phyloP scores from a whole-genome alignment of 2,329 filamentous ascomycete species.

The Kalaharituber pfeilii region DNA sequence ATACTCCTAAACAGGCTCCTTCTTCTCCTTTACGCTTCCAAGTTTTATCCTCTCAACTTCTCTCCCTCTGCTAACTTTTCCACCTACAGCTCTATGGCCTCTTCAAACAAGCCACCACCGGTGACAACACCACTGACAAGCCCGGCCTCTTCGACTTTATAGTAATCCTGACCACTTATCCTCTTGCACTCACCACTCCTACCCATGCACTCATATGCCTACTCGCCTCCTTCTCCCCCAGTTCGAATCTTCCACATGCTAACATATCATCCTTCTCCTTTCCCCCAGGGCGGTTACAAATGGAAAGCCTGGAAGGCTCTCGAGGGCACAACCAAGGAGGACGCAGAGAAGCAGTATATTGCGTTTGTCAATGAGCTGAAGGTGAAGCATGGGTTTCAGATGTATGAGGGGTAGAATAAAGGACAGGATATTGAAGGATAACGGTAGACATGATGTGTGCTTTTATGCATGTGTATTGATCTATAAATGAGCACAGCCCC shows the following conservation, averaged over 20 bases:
- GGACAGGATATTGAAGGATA: no score
- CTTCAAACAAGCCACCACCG: constrained; percentile 15
- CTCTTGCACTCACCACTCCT: background rate
- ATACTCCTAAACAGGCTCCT: no score
- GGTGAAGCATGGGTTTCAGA: background rate
- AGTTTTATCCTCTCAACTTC: no score
- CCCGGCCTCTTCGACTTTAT: constrained; percentile 13
- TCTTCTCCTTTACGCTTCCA: no score
- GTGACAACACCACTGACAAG: constrained; percentile 11
- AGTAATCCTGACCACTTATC: background rate
- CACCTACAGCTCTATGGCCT: constrained; percentile 15
- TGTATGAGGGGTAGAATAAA: no score
- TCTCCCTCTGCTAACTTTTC: no score
- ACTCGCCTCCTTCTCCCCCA: no score
- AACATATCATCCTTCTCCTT: background rate
- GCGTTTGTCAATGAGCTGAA: constrained; percentile 9
- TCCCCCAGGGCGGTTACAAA: constrained; percentile 13
- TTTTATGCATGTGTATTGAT: no score
- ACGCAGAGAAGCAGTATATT: constrained; percentile 14
- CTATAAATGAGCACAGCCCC: no score
- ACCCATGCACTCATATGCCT: background rate
- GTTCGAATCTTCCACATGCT: no score
- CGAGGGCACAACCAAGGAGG: constrained; percentile 13
- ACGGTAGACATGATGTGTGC: no score
- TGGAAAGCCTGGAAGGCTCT: constrained; percentile 15